Conservation (phyloP, 768 basidiomycete species). For the Phylloporus sp. region DNA sequence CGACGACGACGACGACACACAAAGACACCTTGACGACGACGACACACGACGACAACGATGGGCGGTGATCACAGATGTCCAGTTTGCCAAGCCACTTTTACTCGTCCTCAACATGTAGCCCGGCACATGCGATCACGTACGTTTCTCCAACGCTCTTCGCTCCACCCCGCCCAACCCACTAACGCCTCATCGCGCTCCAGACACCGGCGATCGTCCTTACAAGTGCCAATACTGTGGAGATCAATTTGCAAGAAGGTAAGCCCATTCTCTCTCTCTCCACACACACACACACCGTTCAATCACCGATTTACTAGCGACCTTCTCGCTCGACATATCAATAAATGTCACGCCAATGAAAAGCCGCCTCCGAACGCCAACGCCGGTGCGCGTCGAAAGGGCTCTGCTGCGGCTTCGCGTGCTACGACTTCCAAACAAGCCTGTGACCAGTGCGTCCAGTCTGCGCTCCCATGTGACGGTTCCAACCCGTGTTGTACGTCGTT, state of each 20-base stretch:
- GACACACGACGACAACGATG: conserved; percentile 40
- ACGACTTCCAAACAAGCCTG: conserved; percentile 80
- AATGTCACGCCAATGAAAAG: conserved; percentile 80
- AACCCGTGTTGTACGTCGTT: conserved; percentile 77
- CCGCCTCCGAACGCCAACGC: conserved; percentile 32
- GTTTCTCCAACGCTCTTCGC: conserved; percentile 34
- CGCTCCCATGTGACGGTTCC: conserved; percentile 71
- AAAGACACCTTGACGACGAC: not conserved
- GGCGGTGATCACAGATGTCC: conserved; percentile 84
- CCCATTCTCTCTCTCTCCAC: conserved; percentile 5
- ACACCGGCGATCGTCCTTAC: conserved; percentile 87
- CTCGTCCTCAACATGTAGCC: conserved; percentile 85
- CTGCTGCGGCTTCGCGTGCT: conserved; percentile 61
- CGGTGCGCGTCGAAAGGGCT: conserved; percentile 54
- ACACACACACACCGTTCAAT: too few species aligned
- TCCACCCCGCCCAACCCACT: conserved; percentile 16
- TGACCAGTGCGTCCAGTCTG: conserved; percentile 76
- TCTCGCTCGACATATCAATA: conserved; percentile 81
- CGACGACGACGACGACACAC: conserved; percentile 11
- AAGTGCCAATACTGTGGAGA: conserved; percentile 86
- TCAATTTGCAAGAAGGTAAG: conserved; percentile 80
- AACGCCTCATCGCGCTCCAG: conserved; percentile 33
- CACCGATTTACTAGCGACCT: conserved; percentile 52
- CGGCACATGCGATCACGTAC: conserved; percentile 87
- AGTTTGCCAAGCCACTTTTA: conserved; percentile 83